Evolutionary conservation across 2,329 filamentous ascomycete species (phyloP), one percentile per base, ranked within the genome.

Genomic region (Incumbomyces delicatus): DNA sequence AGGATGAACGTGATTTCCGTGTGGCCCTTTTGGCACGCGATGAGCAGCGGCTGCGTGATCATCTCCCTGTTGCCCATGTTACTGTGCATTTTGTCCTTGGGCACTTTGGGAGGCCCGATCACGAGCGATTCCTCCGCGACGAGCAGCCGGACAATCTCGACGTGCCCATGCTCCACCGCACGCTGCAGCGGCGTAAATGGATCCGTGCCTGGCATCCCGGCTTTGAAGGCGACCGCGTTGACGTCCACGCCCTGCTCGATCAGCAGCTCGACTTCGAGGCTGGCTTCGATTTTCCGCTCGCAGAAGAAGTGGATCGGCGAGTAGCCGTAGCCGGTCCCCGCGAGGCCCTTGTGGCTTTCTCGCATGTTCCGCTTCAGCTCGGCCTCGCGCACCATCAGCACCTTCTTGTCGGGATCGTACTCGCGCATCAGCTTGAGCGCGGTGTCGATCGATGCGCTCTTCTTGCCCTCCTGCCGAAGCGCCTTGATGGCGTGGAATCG

Each of bases 281-380:
- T 43, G n/a, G 49, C 41, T 40, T 55, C 53, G 13, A 50, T 43
- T 22, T 49, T 50, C 2, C 53, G 46, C 30, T 54, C 53, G 39
- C 53, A 55, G 43, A 55, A 52, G 46, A 50, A 53, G 42, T 55
- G 53, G 2, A 55, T 45, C 12, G 53, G 49, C 13, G 51, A 43
- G 37, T 55, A 55, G 5, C 53, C 53, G 22, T 50, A 43, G 10
- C 53, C 53, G 2, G 51, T 54, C 13, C 44, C 46, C 6, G 53
- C 51, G 32, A 55, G 46, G 1, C 53, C 53, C 18, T 50, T 50
- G 17, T 44, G 32, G 34, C 42, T 44, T 37, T 44, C 34, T 29
- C 44, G 47, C 20, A 55, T 50, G 34, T 53, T 54, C 29, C 50
- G 51, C 31, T 49, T 46, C 12, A 55, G 37, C 30, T 53, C 51